Evolutionary conservation across 148 eudicot species (phyloP).

Genomic region (Vaccinium vitisidaea): DNA sequence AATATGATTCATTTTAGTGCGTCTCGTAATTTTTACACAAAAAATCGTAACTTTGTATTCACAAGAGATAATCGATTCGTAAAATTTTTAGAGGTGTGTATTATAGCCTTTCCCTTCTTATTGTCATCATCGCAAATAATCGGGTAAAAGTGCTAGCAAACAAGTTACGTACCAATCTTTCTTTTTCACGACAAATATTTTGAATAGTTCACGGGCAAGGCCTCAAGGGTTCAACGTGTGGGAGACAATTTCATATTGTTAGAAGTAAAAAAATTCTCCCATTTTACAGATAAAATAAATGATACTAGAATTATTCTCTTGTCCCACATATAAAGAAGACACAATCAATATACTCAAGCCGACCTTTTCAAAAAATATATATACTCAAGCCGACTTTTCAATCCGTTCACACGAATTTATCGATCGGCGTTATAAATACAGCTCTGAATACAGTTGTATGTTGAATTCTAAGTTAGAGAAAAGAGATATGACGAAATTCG

Average conservation of each 20-base stretch:
- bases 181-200: neutral
- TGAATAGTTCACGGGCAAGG: neutral
- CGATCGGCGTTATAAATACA: neutral
- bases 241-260: neutral
- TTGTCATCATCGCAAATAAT: neutral
- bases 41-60: no score
- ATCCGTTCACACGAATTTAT: neutral
- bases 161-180: neutral
- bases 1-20: no score
- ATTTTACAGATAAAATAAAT: neutral
- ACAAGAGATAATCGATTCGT: no score
- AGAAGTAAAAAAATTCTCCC: neutral
- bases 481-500: constrained; percentile 8
- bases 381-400: neutral
- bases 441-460: neutral
- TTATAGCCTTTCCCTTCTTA: no score
- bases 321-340: neutral
- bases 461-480: neutral
- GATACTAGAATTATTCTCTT: no score
- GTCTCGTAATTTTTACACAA: no score
- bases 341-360: neutral
- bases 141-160: no score
- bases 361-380: neutral
- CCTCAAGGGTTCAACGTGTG: neutral
- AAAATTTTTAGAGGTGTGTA: no score